Percentiles rank a stretch among this genome's conserved stretches.
phyloP scores from a whole-genome alignment of 1,139 yeast species.

The Kurtzmaniella quercitrusa region DNA sequence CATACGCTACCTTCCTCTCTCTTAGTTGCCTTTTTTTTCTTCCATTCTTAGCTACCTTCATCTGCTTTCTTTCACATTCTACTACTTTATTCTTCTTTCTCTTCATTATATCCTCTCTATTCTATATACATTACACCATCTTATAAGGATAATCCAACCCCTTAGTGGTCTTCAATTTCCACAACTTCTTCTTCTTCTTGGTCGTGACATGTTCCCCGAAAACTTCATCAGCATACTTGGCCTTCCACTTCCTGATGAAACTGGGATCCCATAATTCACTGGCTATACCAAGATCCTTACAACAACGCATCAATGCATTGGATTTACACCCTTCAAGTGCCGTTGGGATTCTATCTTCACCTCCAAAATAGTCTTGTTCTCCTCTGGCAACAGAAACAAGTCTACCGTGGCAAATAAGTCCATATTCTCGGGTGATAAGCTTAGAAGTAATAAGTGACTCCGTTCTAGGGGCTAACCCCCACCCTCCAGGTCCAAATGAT shows the following conservation, averaged over 20 bases:
- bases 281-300: conserved; percentile 95
- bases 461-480: conserved; percentile 96
- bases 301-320: conserved; percentile 95
- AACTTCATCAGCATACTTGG: conserved; percentile 70
- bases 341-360: conserved; percentile 82
- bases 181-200: conserved; percentile 80
- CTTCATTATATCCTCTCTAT: too few relatives aligned
- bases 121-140: conserved; percentile 7
- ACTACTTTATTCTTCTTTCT: too few relatives aligned
- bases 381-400: conserved; percentile 92
- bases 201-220: conserved; percentile 82
- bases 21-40: too few relatives aligned
- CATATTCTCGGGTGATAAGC: conserved; percentile 80
- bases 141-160: conserved; percentile 80
- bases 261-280: conserved; percentile 96
- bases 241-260: conserved; percentile 78
- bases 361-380: conserved; percentile 86
- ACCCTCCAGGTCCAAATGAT: conserved; percentile 98
- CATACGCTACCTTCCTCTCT: too few relatives aligned
- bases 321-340: conserved; percentile 97
- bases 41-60: too few relatives aligned
- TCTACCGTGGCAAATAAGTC: conserved; percentile 80
- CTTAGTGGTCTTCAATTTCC: conserved; percentile 81
- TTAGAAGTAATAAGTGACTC: conserved; percentile 68
- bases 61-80: too few relatives aligned